Conservation (phyloP, 75 land plant species). For the Gnetum montanum region DNA sequence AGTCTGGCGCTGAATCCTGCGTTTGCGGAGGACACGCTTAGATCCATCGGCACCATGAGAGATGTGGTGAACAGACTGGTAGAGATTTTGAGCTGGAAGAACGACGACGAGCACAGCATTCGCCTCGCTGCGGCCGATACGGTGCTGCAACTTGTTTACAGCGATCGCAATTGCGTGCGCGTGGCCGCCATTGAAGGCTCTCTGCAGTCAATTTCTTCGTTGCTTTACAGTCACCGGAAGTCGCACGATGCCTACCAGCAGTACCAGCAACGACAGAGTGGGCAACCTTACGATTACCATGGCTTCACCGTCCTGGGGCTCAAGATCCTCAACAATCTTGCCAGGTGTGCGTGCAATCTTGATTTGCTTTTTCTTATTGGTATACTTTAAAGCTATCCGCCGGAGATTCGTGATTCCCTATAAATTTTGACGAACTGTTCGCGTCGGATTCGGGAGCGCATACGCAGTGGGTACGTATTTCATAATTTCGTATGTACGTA, state of each 20-base stretch:
- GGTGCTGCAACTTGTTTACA: conserved; percentile 34
- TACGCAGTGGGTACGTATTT: too few relatives aligned
- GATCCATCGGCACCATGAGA: conserved; percentile 52
- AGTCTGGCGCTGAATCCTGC: conserved; percentile 17
- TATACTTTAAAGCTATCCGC: too few relatives aligned
- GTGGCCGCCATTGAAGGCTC: conserved; percentile 71
- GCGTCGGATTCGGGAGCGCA: too few relatives aligned
- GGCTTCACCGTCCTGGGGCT: conserved; percentile 15
- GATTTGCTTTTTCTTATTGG: too few relatives aligned
- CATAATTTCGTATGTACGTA: too few relatives aligned
- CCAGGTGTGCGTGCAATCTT: too few relatives aligned
- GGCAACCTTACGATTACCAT: not conserved
- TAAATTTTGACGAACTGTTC: too few relatives aligned
- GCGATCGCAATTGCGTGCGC: conserved; percentile 47
- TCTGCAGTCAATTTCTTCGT: conserved; percentile 63
- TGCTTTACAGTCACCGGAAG: conserved; percentile 21
- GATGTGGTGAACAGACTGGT: conserved; percentile 53
- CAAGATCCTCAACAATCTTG: conserved; percentile 16
- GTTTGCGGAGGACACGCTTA: conserved; percentile 43
- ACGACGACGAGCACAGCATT: conserved; percentile 46
- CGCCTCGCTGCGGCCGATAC: conserved; percentile 50
- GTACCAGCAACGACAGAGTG: conserved; percentile 6
- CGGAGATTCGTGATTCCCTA: too few relatives aligned
- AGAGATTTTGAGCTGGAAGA: conserved; percentile 85
- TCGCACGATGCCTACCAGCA: not conserved